Evolutionary conservation across 1,284 basidiomycete genomes (phyloP), one percentile per base, ranked within the genome.

Genomic region (Rhodotorula sp.): DNA sequence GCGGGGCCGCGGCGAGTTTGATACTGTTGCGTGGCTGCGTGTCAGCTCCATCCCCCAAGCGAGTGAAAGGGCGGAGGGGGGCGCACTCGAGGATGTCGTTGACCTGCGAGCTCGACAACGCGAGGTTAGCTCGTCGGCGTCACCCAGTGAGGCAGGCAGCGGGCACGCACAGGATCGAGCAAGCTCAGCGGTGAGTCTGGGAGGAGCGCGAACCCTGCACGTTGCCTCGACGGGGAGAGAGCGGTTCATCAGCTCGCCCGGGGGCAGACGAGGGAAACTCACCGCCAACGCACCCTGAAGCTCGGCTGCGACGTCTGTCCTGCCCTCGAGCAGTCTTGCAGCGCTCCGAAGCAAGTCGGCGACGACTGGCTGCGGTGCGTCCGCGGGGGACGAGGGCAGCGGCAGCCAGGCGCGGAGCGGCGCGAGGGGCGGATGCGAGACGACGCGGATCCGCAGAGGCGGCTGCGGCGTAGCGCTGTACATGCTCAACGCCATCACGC

Each of bases 41-140:
- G 36, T 60, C n/a, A 61, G 48, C 37, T 7, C 32, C 1, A 3
- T 3, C 9, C 12, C n/a, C 19, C 21, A 9, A 4, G 13, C 10
- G 1, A 9, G 21, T 21, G 1, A 34, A 2, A 12, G 22, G 0
- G 6, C 29, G 1, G 27, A 21, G 34, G 2, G 2, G 2, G 37
- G 32, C 65, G 34, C 15, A 75, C 73, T 75, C 73, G 44, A 75
- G 66, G 44, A 75, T 61, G 54, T 75, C 73, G 54, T 70, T 70
- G 29, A 60, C 41, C 73, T 75, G 57, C 17, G 37, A 50, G 34
- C 6, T n/a, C 57, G 57, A 17, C 19, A 25, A 21, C 21, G n/a
- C 7, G 12, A 51, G 34, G 64, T 61, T 57, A 62, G 48, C 36
- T 37, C 9, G 34, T 39, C 29, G n/a, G 36, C 4, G 0, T 22